phyloP scores from a whole-genome alignment of 345 rosid genomes.

The Triadica sebifera region DNA sequence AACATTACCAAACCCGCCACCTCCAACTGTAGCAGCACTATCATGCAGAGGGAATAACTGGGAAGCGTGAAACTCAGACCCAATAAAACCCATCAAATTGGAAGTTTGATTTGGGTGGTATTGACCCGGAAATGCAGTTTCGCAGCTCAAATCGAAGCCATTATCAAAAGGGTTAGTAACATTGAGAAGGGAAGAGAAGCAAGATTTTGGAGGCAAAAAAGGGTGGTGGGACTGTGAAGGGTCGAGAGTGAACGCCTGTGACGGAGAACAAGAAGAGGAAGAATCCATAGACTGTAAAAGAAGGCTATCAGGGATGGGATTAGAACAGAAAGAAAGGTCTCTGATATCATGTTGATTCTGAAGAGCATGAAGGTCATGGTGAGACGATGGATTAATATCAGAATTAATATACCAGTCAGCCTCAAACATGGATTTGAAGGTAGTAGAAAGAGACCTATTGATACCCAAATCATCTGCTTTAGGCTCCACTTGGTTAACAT shows the following conservation, averaged over 20 bases:
- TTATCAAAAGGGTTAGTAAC: constrained; percentile 52
- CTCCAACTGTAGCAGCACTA: constrained; percentile 22
- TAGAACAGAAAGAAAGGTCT: constrained; percentile 40
- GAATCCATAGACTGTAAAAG: constrained; percentile 57
- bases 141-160: constrained; percentile 63
- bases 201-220: constrained; percentile 43
- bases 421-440: constrained; percentile 69
- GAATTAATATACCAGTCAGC: constrained; percentile 49
- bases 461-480: constrained; percentile 34
- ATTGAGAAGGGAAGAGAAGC: constrained; percentile 46
- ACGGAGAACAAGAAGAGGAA: constrained; percentile 66
- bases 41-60: constrained; percentile 40
- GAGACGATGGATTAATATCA: constrained; percentile 21
- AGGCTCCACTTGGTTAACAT: constrained; percentile 13
- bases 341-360: constrained; percentile 47
- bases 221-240: constrained; percentile 44
- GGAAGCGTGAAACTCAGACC: constrained; percentile 38
- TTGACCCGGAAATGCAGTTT: constrained; percentile 42
- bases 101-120: constrained; percentile 40
- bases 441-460: constrained; percentile 32
- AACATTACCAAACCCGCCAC: constrained; percentile 23
- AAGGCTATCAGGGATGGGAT: constrained; percentile 37
- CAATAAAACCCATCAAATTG: constrained; percentile 38
- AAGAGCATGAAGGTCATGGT: neutral
- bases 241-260: constrained; percentile 55